A percentile compares a stretch with the other conserved stretches of the same genome.
Evolutionary conservation across 1,284 basidiomycete species (phyloP).

Genomic region (Tausonia pullulans): DNA sequence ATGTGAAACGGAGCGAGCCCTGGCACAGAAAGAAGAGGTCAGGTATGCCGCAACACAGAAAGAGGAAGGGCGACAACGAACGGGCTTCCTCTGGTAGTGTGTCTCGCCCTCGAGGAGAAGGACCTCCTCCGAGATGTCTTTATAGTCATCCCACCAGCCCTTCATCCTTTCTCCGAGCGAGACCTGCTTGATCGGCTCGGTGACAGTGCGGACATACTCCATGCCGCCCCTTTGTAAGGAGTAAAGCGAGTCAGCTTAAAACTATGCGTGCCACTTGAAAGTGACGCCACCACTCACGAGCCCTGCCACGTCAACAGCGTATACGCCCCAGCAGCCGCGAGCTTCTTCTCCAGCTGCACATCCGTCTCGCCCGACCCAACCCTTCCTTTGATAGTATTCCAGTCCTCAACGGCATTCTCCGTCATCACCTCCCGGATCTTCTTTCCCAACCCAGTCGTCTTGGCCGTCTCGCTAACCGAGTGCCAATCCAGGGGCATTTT

Average conservation of each 20-base stretch:
- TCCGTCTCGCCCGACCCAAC: constrained; percentile 21
- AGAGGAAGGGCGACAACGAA: not conserved
- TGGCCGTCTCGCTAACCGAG: constrained; percentile 19
- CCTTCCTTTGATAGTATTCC: constrained; percentile 27
- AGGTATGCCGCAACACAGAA: not conserved
- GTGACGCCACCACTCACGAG: constrained; percentile 27
- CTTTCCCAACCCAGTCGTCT: constrained; percentile 22
- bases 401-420: constrained; percentile 24
- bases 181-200: constrained; percentile 33
- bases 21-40: constrained; percentile 24
- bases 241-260: not conserved
- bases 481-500: constrained; percentile 20
- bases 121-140: constrained; percentile 29
- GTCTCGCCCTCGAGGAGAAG: constrained; percentile 34
- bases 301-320: constrained; percentile 34
- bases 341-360: constrained; percentile 28
- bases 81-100: constrained; percentile 15
- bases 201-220: constrained; percentile 38
- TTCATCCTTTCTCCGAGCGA: constrained; percentile 30
- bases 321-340: constrained; percentile 35
- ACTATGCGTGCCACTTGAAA: not conserved
- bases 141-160: constrained; percentile 37
- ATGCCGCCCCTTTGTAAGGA: constrained; percentile 28
- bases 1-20: constrained; percentile 36
- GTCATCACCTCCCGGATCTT: constrained; percentile 18